Evolutionary conservation across 2,329 filamentous ascomycete genomes (phyloP), one percentile per base, ranked within the genome.

Genomic region (Eutypella sp.): DNA sequence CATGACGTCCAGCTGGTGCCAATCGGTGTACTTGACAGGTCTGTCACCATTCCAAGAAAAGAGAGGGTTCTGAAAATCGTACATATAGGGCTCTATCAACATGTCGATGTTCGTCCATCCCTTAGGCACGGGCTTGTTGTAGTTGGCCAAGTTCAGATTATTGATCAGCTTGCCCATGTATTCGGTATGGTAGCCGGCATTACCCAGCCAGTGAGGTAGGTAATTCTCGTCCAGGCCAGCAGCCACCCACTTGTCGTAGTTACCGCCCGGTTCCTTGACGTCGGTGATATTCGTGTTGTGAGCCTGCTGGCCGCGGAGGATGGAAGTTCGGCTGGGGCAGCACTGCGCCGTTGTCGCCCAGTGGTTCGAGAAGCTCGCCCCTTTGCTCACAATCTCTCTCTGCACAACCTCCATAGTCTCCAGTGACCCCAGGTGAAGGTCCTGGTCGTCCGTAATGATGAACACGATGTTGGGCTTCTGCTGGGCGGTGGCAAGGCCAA

Each of bases 241-340:
- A 10, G 44, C 22, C 3, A 46, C 39, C 40, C 51, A 55, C 22
- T 55, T 55, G 20, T 51, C 44, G 33, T 51, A 55, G 29, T 55
- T 55, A 1, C 52, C 52, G 6, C 47, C 42, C 9, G 43, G 43
- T 6, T 41, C 20, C 10, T 31, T 20, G 31, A 60, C 51, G 18
- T 59, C 20, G 1, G 55, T 61, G 11, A 58, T 49, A 37, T 63
- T 62, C 6, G 54, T 59, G 22, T 59, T 58, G 40, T 63, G 60
- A 1, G 56, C 58, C 10, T 50, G 48, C 19, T 57, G 51, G 1
- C 60, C 60, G 7, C 55, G 47, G 31, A 58, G 51, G 4, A 60
- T 41, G 3, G 49, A 56, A 3, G 50, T 52, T 8, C 60, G 44
- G 11, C 53, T 57, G 2, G 60, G 60, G 42, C 60, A 63, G 44